Conservation (phyloP, 1,139 yeast species). For the Taiozyma sp. region DNA sequence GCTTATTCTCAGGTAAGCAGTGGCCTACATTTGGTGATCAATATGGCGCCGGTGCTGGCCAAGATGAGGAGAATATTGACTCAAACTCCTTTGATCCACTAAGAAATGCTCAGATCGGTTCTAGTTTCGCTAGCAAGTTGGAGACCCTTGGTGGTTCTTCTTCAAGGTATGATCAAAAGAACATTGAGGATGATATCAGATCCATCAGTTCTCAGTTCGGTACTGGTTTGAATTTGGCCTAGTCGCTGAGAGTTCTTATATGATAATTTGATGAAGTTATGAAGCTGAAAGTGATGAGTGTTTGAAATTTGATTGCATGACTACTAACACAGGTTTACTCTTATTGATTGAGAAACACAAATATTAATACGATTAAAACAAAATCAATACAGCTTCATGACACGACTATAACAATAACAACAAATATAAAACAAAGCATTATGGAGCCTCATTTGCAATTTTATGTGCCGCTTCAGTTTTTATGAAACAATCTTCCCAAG, state of each 20-base stretch:
- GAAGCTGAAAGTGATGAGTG: neutral
- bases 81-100: slow-evolving; percentile 16
- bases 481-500: slow-evolving; percentile 7
- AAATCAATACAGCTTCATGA: neutral
- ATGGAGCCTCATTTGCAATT: neutral
- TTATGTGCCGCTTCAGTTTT: neutral
- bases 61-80: slow-evolving; percentile 14
- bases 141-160: slow-evolving; percentile 28
- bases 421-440: neutral
- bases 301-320: neutral
- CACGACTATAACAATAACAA: neutral
- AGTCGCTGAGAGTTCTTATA: neutral
- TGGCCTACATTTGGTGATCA: slow-evolving; percentile 37
- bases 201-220: slow-evolving; percentile 46
- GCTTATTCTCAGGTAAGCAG: slow-evolving; percentile 28
- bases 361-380: neutral
- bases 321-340: neutral
- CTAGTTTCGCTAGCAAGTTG: slow-evolving; percentile 40
- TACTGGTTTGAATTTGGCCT: slow-evolving; percentile 7
- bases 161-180: slow-evolving; percentile 26
- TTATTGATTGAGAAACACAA: neutral
- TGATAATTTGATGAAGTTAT: neutral
- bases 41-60: slow-evolving; percentile 14
- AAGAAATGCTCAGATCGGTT: slow-evolving; percentile 27
- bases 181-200: slow-evolving; percentile 44